Conservation (phyloP, 805 yeast species). For the Wickerhamiella shivajii region DNA sequence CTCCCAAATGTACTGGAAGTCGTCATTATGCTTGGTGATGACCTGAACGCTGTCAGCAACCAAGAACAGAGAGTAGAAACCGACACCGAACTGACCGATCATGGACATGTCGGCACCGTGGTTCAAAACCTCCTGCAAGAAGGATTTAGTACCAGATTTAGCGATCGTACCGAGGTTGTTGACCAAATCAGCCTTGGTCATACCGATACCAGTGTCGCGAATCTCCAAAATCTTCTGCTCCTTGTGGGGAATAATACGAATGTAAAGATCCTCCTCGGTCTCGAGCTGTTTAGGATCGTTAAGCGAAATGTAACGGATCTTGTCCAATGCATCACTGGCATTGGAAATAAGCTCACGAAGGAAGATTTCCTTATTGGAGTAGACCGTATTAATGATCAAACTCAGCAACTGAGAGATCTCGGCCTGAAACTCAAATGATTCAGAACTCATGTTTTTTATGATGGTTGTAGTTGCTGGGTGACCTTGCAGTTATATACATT, state of each 20-base stretch:
- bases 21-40: conserved; percentile 95
- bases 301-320: conserved; percentile 92
- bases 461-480: neutral
- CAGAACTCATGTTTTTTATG: conserved; percentile 22
- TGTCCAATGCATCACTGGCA: conserved; percentile 98
- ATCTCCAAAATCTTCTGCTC: conserved; percentile 88
- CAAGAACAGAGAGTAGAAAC: conserved; percentile 98
- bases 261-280: conserved; percentile 89
- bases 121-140: conserved; percentile 81
- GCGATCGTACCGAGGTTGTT: conserved; percentile 99
- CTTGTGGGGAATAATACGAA: conserved; percentile 94
- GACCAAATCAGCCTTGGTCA: conserved; percentile 98
- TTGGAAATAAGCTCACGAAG: conserved; percentile 97
- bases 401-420: conserved; percentile 99
- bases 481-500: neutral
- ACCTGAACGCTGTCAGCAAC: conserved; percentile 99
- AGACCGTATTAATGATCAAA: conserved; percentile 98
- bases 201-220: conserved; percentile 99
- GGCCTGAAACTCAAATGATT: conserved; percentile 80
- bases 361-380: conserved; percentile 98
- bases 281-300: conserved; percentile 86
- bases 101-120: conserved; percentile 98
- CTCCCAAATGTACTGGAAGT: conserved; percentile 99
- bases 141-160: conserved; percentile 98
- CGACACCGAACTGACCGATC: conserved; percentile 99